Base-by-base conservation (phyloP, 2,329 filamentous ascomycete species). In the Penicillium sp. region DNA sequence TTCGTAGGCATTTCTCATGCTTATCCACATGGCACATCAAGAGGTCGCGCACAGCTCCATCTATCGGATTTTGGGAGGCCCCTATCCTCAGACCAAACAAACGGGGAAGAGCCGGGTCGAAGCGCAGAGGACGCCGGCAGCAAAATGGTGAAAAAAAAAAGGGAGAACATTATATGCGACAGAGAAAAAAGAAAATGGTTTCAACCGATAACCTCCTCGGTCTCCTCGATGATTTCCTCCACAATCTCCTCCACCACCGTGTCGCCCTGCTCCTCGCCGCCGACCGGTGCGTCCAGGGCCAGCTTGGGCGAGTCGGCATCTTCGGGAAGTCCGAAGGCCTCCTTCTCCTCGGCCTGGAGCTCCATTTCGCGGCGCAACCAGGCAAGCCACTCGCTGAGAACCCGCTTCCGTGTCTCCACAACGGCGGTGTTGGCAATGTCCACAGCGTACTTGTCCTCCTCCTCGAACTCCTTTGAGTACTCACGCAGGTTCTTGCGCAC, bases 401-500 rank as follows among this genome's bases (percentile, higher is more conserved):
- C 77, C 63, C 83, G 79, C 67, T 92, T 84, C 61, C 93, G 83
- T 60, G 83, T 84, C 73, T 97, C 92, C 55, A 98, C 87, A 44
- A 98, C 90, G 31, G 91, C 92, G 65, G 91, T 83, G 75, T 97
- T 93, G 63, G 92, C 93, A 48, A 89, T 92, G 55, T 91, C 92
- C 67, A 91, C 91, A 67, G 92, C 90, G 68, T 95, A 90, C 57
- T 87, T 83, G 73, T 98, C 95, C 70, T 95, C 87, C 75, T 95
- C 89, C 62, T 98, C 93, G 71, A 98, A 98, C 58, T 88, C 79
- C 68, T 89, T 88, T 71, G 86, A 89, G 82, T 96, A 98, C 74
- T 97, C 93, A 61, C 92, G 88, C 47, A 98, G 84, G 75, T 96
- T 98, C 83, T 95, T 96, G 77, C 95, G 92, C 66, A 97, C 89